These are phyloP conservation scores for Nigrospora sphaerica DNA, from an alignment of 2,329 filamentous ascomycete genomes.

Conservation along the genomic window DNA sequence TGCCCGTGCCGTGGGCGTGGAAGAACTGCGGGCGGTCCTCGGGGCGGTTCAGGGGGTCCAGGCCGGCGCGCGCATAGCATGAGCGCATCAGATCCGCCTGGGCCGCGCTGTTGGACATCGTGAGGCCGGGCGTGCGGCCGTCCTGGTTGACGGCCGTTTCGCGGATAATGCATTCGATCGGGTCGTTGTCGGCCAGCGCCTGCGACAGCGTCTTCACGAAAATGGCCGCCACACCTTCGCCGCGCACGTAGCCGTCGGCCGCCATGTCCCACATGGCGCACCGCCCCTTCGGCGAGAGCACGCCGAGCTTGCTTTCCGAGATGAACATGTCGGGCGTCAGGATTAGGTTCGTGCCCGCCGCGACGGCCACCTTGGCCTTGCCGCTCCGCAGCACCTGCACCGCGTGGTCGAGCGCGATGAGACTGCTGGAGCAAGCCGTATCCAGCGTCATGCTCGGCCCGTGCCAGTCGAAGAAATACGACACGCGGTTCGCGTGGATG, in stretches of 20 bases:
- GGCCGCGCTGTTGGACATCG: constrained; percentile 39
- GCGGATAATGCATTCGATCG: constrained; percentile 38
- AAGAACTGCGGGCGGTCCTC: constrained; percentile 14
- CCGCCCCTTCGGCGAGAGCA: constrained; percentile 15
- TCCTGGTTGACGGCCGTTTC: constrained; percentile 42
- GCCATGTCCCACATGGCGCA: constrained; percentile 29
- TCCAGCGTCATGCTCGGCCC: constrained; percentile 4
- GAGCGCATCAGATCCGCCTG: constrained; percentile 36
- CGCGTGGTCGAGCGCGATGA: not conserved
- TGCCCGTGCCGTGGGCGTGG: constrained; percentile 16
- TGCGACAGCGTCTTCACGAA: constrained; percentile 42
- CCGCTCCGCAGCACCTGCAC: constrained; percentile 1
- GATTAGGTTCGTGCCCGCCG: not conserved
- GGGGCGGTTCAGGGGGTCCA: constrained; percentile 23
- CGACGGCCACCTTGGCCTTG: not conserved
- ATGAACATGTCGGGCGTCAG: constrained; percentile 19
- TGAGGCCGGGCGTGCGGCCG: constrained; percentile 45
- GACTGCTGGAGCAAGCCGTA: constrained; percentile 2
- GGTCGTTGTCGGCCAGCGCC: constrained; percentile 42
- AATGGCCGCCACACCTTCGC: constrained; percentile 42
- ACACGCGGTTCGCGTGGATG: constrained; percentile 2
- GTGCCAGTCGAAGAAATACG: constrained; percentile 5
- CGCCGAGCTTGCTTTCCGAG: constrained; percentile 11
- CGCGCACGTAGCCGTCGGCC: constrained; percentile 7
- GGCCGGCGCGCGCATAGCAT: constrained; percentile 34